Evolutionary conservation across 495 filamentous ascomycete species (phyloP), one percentile per base, ranked within the genome.

Genomic region (Podospora conica): DNA sequence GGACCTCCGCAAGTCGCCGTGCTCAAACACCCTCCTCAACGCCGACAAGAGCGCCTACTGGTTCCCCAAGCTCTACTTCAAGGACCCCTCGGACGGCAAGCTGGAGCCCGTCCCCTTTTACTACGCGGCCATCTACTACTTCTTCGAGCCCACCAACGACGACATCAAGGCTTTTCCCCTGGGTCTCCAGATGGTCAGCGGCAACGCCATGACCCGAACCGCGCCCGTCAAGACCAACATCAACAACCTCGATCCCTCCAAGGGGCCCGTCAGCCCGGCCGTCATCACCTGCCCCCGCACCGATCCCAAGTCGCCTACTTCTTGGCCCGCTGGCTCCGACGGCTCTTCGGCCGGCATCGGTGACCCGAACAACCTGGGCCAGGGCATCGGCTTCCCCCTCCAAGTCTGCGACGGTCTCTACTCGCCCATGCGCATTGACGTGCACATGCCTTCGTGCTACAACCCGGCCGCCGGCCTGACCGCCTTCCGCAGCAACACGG

Each of bases 11-110:
- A 66, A 77, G 61, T 89, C 90, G 0, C 76, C 76, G 0, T 95
- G 91, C 77, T 88, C 87, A 59, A 87, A 87, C 10, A 87, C 89
- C 67, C 80, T 78, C 10, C 80, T 88, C 67, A 85, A 82, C 64
- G 80, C 82, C 65, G 91, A 95, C 75, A 79, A 87, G 68, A 90
- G 86, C 69, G 88, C 87, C 76, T 94, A 95, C 79, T 94, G 91
- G 91, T 83, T 87, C 57, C 88, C 91, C 2, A 75, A 76, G 48
- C 80, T 93, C 20, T 92, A 86, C 77, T 92, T 83, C 73, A 74
- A 80, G 68, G 81, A 83, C 58, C 80, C 79, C 67, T 76, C 82
- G 67, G 89, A 89, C 65, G 86, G 86, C 9, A 81, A 79, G 54
- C 90, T 95, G 72, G 84, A 87, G 68, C 80, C 78, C 56, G 92